Evolutionary conservation across 1,284 basidiomycete species (phyloP), one percentile per base, ranked within the genome.

Genomic region (Ceraceosorus bombacis): DNA sequence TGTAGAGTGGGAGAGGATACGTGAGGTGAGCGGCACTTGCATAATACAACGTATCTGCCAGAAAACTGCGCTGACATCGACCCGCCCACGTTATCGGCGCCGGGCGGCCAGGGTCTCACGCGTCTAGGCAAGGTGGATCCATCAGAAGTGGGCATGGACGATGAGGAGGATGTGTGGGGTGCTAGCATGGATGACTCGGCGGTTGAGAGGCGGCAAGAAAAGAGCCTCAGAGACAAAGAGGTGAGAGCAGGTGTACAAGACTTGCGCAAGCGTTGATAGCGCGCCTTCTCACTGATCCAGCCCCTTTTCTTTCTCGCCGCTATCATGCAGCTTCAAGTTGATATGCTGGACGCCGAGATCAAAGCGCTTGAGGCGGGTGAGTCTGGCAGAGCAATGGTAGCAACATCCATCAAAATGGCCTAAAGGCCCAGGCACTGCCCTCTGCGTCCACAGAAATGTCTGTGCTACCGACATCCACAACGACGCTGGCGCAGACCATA

Each of bases 1-100:
- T 46, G 43, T 15, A 10, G 43, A 46, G 62, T 60, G 58, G 62
- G 57, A 59, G 61, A 38, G 43, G 10, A 46, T 46, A 46, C 43
- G 43, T 15, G 15, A 10, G 43, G 43, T 46, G 43, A 46, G 43
- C 43, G 43, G 10, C 10, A 46, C 10, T 10, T 46, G 43, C 10
- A 46, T 46, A 4, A 1, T 10, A 46, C 43, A 46, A 2, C 9
- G 43, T 10, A 10, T 46, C 43, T 46, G 43, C 43, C 15, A 15
- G 10, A n/a, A n/a, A n/a, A n/a, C n/a, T n/a, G n/a, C 9, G 43
- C 43, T 46, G 43, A 15, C 43, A 4, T 10, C 43, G 1, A 46
- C 10, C 10, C 9, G 43, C 43, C 43, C 43, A 15, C 15, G 43
- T 10, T 10, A 46, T 10, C 43, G 43, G 10, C 43, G 43, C 43